Percentiles rank a stretch among this genome's conserved stretches.
phyloP scores from a whole-genome alignment of 1,139 yeast species.

The Pichia sp. region DNA sequence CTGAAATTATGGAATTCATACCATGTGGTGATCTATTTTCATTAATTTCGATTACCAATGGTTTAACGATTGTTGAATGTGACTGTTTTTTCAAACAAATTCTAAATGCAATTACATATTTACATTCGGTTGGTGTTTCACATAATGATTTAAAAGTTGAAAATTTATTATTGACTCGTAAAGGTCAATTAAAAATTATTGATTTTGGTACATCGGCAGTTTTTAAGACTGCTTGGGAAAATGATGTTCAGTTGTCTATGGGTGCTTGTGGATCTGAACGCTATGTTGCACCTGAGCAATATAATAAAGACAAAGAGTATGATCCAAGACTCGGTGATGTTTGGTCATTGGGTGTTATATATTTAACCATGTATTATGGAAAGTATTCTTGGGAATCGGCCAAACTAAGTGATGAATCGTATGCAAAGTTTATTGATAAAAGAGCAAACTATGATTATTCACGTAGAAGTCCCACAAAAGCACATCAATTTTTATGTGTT shows the following conservation, averaged over 20 bases:
- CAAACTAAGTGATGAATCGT: slow-evolving; percentile 32
- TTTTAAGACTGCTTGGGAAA: slow-evolving; percentile 67
- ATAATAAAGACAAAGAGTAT: slow-evolving; percentile 36
- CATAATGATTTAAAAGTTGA: slow-evolving; percentile 73
- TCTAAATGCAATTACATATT: slow-evolving; percentile 54
- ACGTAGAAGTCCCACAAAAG: slow-evolving; percentile 16
- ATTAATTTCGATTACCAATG: slow-evolving; percentile 32
- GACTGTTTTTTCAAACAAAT: slow-evolving; percentile 69
- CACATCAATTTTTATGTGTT: slow-evolving; percentile 27
- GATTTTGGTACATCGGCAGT: slow-evolving; percentile 78
- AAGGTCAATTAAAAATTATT: slow-evolving; percentile 49
- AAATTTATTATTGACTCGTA: slow-evolving; percentile 46
- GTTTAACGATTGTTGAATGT: slow-evolving; percentile 48
- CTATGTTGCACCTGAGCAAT: slow-evolving; percentile 70
- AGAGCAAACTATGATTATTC: slow-evolving; percentile 30
- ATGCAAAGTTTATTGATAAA: slow-evolving; percentile 27
- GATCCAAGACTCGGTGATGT: slow-evolving; percentile 59
- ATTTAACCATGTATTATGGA: slow-evolving; percentile 46
- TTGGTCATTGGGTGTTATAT: slow-evolving; percentile 65
- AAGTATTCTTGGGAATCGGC: slow-evolving; percentile 48
- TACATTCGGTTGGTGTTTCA: slow-evolving; percentile 70
- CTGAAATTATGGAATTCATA: slow-evolving; percentile 74
- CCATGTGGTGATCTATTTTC: slow-evolving; percentile 67
- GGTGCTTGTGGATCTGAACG: slow-evolving; percentile 76
- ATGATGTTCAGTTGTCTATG: slow-evolving; percentile 41